These are phyloP conservation scores for Colletotrichum sp. DNA, from an alignment of 2,329 filamentous ascomycete species.

Conservation along the genomic window DNA sequence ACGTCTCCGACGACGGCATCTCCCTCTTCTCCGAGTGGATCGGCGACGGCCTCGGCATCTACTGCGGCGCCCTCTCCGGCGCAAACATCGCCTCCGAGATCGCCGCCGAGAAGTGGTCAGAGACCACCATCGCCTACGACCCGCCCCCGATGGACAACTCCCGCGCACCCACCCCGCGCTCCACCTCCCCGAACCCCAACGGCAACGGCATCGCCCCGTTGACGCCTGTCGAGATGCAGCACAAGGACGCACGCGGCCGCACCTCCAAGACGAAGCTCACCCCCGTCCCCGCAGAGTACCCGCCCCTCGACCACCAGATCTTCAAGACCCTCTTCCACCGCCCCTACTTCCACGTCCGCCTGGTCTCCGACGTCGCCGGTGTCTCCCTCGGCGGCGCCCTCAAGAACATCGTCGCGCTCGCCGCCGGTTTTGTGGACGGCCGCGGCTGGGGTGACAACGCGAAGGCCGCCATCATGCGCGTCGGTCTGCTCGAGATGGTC, in stretches of 20 bases:
- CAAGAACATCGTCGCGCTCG: slow-evolving; percentile 96
- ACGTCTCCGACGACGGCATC: slow-evolving; percentile 85
- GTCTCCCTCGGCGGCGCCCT: slow-evolving; percentile 93
- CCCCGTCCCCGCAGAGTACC: slow-evolving; percentile 81
- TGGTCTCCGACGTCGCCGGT: slow-evolving; percentile 94
- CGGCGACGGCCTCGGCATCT: slow-evolving; percentile 88
- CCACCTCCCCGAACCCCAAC: slow-evolving; percentile 54
- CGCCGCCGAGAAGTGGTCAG: slow-evolving; percentile 93
- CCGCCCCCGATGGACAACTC: slow-evolving; percentile 85
- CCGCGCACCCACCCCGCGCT: slow-evolving; percentile 68
- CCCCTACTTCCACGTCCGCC: slow-evolving; percentile 95
- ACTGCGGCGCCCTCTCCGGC: slow-evolving; percentile 93
- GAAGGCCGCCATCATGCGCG: slow-evolving; percentile 97
- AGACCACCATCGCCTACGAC: slow-evolving; percentile 96
- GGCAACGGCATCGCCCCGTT: slow-evolving; percentile 36
- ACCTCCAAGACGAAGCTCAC: slow-evolving; percentile 73
- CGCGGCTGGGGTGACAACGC: slow-evolving; percentile 98
- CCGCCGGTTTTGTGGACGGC: slow-evolving; percentile 93
- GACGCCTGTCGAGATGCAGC: slow-evolving; percentile 59
- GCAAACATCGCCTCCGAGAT: slow-evolving; percentile 98
- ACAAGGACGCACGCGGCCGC: slow-evolving; percentile 73
- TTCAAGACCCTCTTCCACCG: slow-evolving; percentile 91
- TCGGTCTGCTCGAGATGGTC: slow-evolving; percentile 95
- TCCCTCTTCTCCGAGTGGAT: slow-evolving; percentile 95
- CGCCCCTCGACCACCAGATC: slow-evolving; percentile 82